Base-by-base conservation (phyloP, 306 rosid species). In the Mucuna pruriens region DNA sequence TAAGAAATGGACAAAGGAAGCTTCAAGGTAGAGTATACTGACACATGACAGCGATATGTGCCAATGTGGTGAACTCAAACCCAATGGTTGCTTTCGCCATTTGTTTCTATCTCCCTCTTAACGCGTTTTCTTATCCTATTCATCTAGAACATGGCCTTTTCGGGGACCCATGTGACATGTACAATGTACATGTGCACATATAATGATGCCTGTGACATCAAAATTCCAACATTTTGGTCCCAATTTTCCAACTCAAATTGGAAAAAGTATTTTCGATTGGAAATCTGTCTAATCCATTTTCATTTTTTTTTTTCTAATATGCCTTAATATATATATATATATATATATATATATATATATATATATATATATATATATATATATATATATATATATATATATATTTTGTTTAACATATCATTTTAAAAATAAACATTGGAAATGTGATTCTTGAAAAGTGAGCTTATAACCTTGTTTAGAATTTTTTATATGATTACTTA, bases 11-110 rank as follows among this genome's bases (percentile, higher is more conserved):
- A 83, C 76, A 1, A 22, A 77, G 86, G 88, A 87, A 74, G 63
- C 22, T 84, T 87, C 87, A 7, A 4, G n/a, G 87, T 13, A 77
- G 17, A n/a, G n/a, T n/a, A n/a, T n/a, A n/a, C n/a, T n/a, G n/a
- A 65, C 65, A 23, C 54, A 23, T 5, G 71, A 74, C 8, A 55
- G 76, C 16, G 74, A 65, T 34, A 5, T 26, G 17, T 52, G 61
- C 7, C 7, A 52, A 13, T 52, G 61, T 38, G 60, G 9, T 33
- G 44, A 78, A 39, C 45, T 25, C 20, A 67, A 29, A 66, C 33
- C 77, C 76, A 68, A 42, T 61, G 63, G 86, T 81, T 82, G 85
- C 85, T 81, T 58, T 86, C 80, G 9, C 49, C 57, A 40, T 54
- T 23, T 61, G 70, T 33, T 25, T 44, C 23, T 40, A 22, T 40